These are phyloP conservation scores for Rehmannia glutinosa DNA, from an alignment of 257 asterid genomes.

Conservation along the genomic window DNA sequence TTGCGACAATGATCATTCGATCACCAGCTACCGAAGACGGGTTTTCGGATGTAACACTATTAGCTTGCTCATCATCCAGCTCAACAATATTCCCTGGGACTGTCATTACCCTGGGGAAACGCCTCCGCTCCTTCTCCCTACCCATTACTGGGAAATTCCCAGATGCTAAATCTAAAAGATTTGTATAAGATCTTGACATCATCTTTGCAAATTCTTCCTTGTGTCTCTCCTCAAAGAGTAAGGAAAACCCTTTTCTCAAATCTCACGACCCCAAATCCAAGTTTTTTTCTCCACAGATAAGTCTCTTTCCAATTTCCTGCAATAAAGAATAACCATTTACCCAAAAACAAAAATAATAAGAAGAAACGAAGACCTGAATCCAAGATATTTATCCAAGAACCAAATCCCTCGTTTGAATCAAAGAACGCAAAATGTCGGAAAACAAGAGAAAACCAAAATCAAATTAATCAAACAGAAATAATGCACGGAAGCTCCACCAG, in stretches of 20 bases:
- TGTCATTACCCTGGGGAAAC: slow-evolving; percentile 80
- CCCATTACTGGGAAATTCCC: slow-evolving; percentile 79
- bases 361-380: not conserved
- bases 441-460: slow-evolving; percentile 15
- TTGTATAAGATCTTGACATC: slow-evolving; percentile 90
- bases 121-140: slow-evolving; percentile 60
- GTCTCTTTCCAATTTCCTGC: slow-evolving; percentile 37
- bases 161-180: slow-evolving; percentile 79
- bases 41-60: slow-evolving; percentile 72
- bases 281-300: slow-evolving; percentile 20
- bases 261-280: slow-evolving; percentile 22
- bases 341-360: not conserved
- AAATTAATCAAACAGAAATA: slow-evolving; percentile 29
- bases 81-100: slow-evolving; percentile 80
- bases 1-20: slow-evolving; percentile 73
- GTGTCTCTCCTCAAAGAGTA: slow-evolving; percentile 15
- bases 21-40: slow-evolving; percentile 74
- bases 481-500: slow-evolving; percentile 14
- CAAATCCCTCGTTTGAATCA: slow-evolving; percentile 15
- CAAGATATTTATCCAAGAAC: slow-evolving; percentile 11
- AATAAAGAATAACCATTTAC: slow-evolving; percentile 21
- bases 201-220: slow-evolving; percentile 39
- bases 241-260: slow-evolving; percentile 15
- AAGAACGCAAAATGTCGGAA: slow-evolving; percentile 8
- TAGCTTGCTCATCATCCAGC: slow-evolving; percentile 72